Evolutionary conservation across 345 rosid genomes (phyloP), one percentile per base, ranked within the genome.

Genomic region (Eucalyptus tenuipes): DNA sequence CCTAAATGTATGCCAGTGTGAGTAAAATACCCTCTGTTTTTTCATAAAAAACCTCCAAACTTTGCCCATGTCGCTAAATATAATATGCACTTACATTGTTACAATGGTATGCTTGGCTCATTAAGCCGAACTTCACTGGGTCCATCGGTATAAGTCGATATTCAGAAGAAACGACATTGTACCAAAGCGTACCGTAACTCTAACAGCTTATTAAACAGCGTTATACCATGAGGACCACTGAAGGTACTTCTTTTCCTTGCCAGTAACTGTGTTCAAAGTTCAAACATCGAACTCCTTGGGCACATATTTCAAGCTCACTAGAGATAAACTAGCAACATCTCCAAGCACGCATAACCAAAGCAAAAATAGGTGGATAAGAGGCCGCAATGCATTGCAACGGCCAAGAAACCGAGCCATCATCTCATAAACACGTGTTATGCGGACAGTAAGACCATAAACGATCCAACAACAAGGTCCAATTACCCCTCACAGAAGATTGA

Each of bases 1-100:
- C 27, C 61, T 6, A 55, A 55, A 9, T 55, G 10, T 55, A 24
- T 22, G 0, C 11, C 0, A 0, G 29, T 55, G 29, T 9, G 61
- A 9, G 27, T 55, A 4, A 55, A 55, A 9, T 55, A 55, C 29
- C 29, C 61, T 8, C 0, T 1, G 0, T 55, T 10, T 22, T 20
- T 20, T 22, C 61, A 55, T 55, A 3, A 1, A 55, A 55, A 55
- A 55, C 3, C 61, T 55, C 53, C 8, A 50, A 16, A 55, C 29
- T 9, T 22, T 55, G 61, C 61, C 61, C 13, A 24, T 13, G 2
- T 55, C 0, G 13, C 27, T 55, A 22, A 55, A 55, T 55, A 55
- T 55, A 6, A 16, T 1, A 17, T 50, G 29, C 61, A 2, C 61
- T 24, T 24, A 55, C 61, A 55, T 55, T 55, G 29, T 22, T 0